Evolutionary conservation across 371 early-diverging fungal genomes (phyloP).

Genomic region (Rhizopus arrhizus): DNA sequence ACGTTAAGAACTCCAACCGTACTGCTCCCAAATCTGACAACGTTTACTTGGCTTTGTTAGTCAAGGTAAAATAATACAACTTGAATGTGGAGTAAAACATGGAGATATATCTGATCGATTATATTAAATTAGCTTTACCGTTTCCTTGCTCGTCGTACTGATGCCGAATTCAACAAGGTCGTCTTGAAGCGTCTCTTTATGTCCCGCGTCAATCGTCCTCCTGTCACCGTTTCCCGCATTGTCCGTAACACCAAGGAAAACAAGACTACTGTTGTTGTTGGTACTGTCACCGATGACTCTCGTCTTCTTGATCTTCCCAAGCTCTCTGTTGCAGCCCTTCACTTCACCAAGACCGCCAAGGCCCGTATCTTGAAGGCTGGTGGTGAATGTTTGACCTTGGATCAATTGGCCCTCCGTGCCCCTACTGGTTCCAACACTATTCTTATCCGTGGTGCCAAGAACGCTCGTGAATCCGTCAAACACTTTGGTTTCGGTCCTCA

Average conservation of each 20-base stretch:
- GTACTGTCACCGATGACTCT: constrained; percentile 92
- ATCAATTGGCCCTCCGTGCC: constrained; percentile 94
- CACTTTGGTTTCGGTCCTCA: constrained; percentile 83
- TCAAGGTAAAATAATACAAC: constrained; percentile 62
- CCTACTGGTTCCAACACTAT: constrained; percentile 92
- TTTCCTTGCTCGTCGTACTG: constrained; percentile 96
- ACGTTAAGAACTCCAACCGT: constrained; percentile 90
- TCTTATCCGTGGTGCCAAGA: constrained; percentile 75
- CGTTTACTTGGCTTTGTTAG: constrained; percentile 93
- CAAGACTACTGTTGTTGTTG: constrained; percentile 86
- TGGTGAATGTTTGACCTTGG: constrained; percentile 94
- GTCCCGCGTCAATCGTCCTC: constrained; percentile 93
- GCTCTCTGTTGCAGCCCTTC: constrained; percentile 89
- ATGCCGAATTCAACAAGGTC: constrained; percentile 96
- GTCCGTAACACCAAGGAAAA: constrained; percentile 59
- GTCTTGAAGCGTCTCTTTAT: constrained; percentile 96
- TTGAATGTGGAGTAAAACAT: neutral
- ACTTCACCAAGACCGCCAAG: constrained; percentile 89
- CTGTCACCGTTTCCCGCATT: constrained; percentile 76
- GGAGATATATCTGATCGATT: constrained; percentile 6
- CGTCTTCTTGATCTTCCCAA: constrained; percentile 90
- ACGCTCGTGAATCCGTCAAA: constrained; percentile 93
- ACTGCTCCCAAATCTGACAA: constrained; percentile 87
- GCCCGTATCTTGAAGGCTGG: constrained; percentile 94
- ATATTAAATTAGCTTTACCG: constrained; percentile 81